Evolutionary conservation across 768 basidiomycete species (phyloP).

Genomic region (Boletus tylopilopsis): DNA sequence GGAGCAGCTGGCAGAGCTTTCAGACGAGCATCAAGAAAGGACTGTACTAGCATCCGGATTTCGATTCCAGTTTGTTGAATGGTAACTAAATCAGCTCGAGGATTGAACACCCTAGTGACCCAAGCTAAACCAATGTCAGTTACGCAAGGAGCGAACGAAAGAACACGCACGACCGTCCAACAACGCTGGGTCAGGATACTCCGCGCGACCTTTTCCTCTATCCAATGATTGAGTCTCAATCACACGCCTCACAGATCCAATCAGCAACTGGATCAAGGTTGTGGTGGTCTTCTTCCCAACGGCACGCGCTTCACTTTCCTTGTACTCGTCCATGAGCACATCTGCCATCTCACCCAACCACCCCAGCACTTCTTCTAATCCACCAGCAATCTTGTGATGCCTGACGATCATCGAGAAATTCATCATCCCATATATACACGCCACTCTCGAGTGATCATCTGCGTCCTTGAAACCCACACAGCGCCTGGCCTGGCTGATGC

Average conservation of each 20-base stretch:
- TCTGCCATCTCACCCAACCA: conserved; percentile 66
- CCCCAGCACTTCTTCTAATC: conserved; percentile 46
- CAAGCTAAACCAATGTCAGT: conserved; percentile 43
- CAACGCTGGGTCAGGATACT: conserved; percentile 63
- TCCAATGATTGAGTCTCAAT: conserved; percentile 40
- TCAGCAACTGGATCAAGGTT: conserved; percentile 46
- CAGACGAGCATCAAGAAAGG: conserved; percentile 57
- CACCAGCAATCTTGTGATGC: conserved; percentile 42
- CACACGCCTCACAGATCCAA: conserved; percentile 55
- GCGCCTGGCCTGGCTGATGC: conserved; percentile 60
- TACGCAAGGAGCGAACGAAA: neutral
- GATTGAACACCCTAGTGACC: conserved; percentile 48
- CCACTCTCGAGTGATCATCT: conserved; percentile 58
- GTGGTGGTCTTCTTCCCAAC: conserved; percentile 28
- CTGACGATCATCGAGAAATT: conserved; percentile 62
- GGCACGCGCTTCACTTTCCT: conserved; percentile 24
- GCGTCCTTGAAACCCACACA: conserved; percentile 68
- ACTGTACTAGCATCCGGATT: conserved; percentile 54
- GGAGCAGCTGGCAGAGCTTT: conserved; percentile 41
- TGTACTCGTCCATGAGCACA: conserved; percentile 54
- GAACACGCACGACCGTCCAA: conserved; percentile 48
- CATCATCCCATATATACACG: conserved; percentile 73
- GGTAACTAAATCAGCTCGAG: conserved; percentile 40
- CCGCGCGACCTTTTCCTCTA: conserved; percentile 27
- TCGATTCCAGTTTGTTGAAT: conserved; percentile 45